Conservation (phyloP, 78 protist genomes). For the Dictyostelium capitatum region DNA sequence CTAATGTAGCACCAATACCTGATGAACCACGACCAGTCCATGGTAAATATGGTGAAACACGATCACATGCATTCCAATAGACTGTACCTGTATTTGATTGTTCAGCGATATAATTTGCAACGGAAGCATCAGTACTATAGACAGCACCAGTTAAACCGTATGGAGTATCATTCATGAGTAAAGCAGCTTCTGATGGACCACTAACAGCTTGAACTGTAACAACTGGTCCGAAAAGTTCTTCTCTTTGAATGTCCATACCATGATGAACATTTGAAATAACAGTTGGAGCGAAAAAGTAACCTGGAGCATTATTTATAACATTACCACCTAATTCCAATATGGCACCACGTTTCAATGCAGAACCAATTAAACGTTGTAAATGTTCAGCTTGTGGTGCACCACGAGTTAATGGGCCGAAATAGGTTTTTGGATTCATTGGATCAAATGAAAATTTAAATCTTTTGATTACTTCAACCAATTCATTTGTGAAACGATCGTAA, state of each 20-base stretch:
- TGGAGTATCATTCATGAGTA: constrained; percentile 77
- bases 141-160: constrained; percentile 77
- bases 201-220: constrained; percentile 75
- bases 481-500: constrained; percentile 38
- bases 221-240: constrained; percentile 74
- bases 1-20: constrained; percentile 79
- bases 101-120: constrained; percentile 48
- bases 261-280: constrained; percentile 65
- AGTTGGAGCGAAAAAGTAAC: constrained; percentile 82
- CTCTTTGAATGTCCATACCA: constrained; percentile 70
- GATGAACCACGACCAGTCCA: constrained; percentile 78
- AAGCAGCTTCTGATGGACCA: constrained; percentile 49
- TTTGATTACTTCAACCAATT: constrained; percentile 33
- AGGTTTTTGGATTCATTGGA: constrained; percentile 73
- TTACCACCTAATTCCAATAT: constrained; percentile 75
- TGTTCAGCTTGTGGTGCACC: constrained; percentile 70
- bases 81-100: constrained; percentile 78
- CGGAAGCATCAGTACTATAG: constrained; percentile 1
- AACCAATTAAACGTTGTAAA: constrained; percentile 34
- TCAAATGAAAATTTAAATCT: constrained; percentile 62
- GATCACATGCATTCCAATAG: constrained; percentile 85
- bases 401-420: constrained; percentile 83
- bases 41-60: constrained; percentile 79
- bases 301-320: constrained; percentile 54
- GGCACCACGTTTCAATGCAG: constrained; percentile 72